Base-by-base conservation (phyloP, 2,329 filamentous ascomycete genomes). In the Pleomassaria siparia region DNA sequence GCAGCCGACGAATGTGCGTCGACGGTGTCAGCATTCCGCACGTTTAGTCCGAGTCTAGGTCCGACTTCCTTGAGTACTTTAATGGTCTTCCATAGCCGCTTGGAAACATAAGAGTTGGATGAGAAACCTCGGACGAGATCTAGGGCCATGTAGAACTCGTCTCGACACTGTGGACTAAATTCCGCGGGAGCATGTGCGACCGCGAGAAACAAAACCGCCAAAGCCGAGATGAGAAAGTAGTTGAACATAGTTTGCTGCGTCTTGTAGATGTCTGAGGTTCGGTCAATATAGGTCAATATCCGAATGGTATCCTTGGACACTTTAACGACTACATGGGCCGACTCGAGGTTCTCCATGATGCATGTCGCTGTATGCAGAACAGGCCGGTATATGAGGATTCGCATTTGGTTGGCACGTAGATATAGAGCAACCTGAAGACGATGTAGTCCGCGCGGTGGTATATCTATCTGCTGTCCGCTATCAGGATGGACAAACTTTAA, bases 321-420 rank as follows among this genome's bases (percentile, higher is more conserved):
- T 50, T 87, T 84, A 24, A 91, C 86, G 0, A 83, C 87, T 0
- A 81, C 87, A 60, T 89, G 84, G 2, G 91, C 91, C 53, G 89
- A 85, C 4, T 76, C 72, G 42, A 85, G 79, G 63, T 95, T 87
- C 47, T 86, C 82, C 72, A 87, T 83, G 60, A 96, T 96, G 59
- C 86, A 91, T 11, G 84, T 87, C 3, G 89, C 84, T 15, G 87
- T 92, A 68, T 96, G 89, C 8, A 97, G 75, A 2, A 96, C 85
- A 0, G 91, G 91, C 0, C 90, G 88, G 68, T 95, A 91, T 22
- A 96, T 88, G 66, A 90, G 84, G 48, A 91, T 94, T 4, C 91
- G 87, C 73, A 95, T 89, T 74, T 95, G 91, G 60, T 96, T 96
- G 33, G 90, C 83, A 30, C 91, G 84, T 13, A 96, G 76, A 65